Conservation (phyloP, 805 yeast genomes). For the Metschnikowia cubensis region DNA sequence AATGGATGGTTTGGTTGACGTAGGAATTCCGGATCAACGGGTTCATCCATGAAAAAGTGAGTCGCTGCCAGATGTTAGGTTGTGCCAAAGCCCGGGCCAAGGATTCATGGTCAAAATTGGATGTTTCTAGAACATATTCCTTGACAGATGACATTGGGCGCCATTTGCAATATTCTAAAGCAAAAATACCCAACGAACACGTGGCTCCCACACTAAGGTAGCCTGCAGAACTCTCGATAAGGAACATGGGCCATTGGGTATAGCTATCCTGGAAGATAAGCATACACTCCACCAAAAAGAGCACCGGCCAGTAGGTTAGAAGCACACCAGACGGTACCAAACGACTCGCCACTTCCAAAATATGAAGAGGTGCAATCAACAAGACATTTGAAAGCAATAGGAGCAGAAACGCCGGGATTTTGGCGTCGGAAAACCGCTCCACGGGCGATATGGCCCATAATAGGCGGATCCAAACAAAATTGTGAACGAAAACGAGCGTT, state of each 20-base stretch:
- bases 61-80: slow-evolving; percentile 34
- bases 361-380: slow-evolving; percentile 39
- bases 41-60: slow-evolving; percentile 49
- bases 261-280: slow-evolving; percentile 25
- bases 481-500: slow-evolving; percentile 19
- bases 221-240: slow-evolving; percentile 3
- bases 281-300: slow-evolving; percentile 16
- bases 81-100: slow-evolving; percentile 12
- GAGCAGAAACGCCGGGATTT: slow-evolving; percentile 16
- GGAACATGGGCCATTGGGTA: slow-evolving; percentile 23
- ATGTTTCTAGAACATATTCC: not conserved
- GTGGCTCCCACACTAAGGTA: slow-evolving; percentile 14
- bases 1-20: slow-evolving; percentile 29
- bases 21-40: slow-evolving; percentile 38
- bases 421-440: slow-evolving; percentile 23
- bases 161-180: slow-evolving; percentile 37
- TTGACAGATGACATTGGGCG: slow-evolving; percentile 24
- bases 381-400: slow-evolving; percentile 5
- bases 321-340: slow-evolving; percentile 36
- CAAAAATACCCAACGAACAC: slow-evolving; percentile 29
- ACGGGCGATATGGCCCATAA: slow-evolving; percentile 17
- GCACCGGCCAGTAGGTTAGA: slow-evolving; percentile 38
- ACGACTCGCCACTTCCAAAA: slow-evolving; percentile 40
- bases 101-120: slow-evolving; percentile 15
- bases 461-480: slow-evolving; percentile 11